These are phyloP conservation scores for Scheffersomyces cryptocercus DNA, from an alignment of 1,139 yeast genomes.

Conservation along the genomic window DNA sequence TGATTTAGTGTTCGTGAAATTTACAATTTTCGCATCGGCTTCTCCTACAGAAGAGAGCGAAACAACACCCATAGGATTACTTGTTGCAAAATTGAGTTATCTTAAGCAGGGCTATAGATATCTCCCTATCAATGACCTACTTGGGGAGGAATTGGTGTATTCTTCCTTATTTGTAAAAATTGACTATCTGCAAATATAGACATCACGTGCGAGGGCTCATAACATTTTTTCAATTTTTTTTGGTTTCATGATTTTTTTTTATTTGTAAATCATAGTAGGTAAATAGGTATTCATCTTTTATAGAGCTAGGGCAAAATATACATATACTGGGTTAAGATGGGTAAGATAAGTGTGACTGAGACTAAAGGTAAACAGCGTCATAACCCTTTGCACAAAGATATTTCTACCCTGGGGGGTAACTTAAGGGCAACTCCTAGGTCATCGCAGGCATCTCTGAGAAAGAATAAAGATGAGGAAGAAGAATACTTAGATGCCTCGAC, in stretches of 20 bases:
- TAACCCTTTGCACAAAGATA: conserved; percentile 77
- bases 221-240: no score
- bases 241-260: no score
- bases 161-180: conserved; percentile 70
- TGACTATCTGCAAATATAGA: conserved; percentile 17
- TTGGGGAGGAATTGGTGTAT: conserved; percentile 81
- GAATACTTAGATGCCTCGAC: conserved; percentile 76
- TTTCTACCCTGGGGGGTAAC: conserved; percentile 71
- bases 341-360: conserved; percentile 56
- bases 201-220: no score
- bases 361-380: conserved; percentile 58
- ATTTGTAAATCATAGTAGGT: no score
- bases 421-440: conserved; percentile 48
- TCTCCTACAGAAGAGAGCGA: conserved; percentile 25
- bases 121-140: conserved; percentile 67
- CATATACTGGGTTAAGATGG: conserved; percentile 46
- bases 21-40: conserved; percentile 27
- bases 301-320: background rate
- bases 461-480: conserved; percentile 50
- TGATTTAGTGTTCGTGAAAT: conserved; percentile 36
- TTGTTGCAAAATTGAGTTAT: conserved; percentile 54
- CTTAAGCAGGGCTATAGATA: conserved; percentile 80
- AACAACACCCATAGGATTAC: conserved; percentile 52
- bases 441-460: conserved; percentile 16
- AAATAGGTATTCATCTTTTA: no score